Evolutionary conservation across 2,329 filamentous ascomycete species (phyloP).

Genomic region (Chaetomium sp.): DNA sequence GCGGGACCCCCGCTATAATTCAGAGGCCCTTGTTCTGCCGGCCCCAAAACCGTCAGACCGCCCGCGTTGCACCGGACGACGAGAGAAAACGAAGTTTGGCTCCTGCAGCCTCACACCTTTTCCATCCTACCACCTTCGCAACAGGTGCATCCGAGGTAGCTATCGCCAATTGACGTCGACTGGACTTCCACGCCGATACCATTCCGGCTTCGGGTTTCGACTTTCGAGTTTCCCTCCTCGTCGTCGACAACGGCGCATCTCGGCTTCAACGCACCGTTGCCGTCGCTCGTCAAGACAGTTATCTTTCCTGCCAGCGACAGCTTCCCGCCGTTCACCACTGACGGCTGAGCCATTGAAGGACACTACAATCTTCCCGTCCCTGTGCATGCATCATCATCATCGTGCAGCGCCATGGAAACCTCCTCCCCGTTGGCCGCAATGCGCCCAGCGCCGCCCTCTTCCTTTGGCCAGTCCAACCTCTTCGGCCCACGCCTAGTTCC

Average conservation of each 20-base stretch:
- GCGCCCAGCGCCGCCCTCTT: conserved; percentile 60
- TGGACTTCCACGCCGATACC: background rate
- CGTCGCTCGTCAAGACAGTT: background rate
- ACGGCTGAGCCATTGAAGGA: too few relatives aligned
- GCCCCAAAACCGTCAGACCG: conserved; percentile 21
- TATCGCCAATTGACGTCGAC: conserved; percentile 15
- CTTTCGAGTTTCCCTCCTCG: background rate
- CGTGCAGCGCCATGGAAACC: conserved; percentile 63
- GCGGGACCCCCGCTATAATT: conserved; percentile 23
- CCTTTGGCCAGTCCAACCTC: conserved; percentile 53
- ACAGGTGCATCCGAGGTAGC: conserved; percentile 12
- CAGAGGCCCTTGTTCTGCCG: conserved; percentile 20
- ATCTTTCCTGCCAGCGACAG: background rate
- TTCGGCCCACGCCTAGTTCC: conserved; percentile 47
- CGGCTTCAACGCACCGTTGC: background rate
- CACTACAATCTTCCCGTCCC: background rate
- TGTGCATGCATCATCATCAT: conserved; percentile 10
- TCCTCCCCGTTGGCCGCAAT: conserved; percentile 92
- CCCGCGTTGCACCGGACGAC: conserved; percentile 27
- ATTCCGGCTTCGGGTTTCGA: background rate
- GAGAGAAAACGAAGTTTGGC: conserved; percentile 22
- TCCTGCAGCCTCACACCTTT: conserved; percentile 16
- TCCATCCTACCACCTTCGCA: conserved; percentile 8
- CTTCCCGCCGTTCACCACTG: too few relatives aligned
- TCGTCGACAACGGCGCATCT: background rate